Evolutionary conservation across 2,329 filamentous ascomycete genomes (phyloP).

Genomic region (Xylariales sp.): DNA sequence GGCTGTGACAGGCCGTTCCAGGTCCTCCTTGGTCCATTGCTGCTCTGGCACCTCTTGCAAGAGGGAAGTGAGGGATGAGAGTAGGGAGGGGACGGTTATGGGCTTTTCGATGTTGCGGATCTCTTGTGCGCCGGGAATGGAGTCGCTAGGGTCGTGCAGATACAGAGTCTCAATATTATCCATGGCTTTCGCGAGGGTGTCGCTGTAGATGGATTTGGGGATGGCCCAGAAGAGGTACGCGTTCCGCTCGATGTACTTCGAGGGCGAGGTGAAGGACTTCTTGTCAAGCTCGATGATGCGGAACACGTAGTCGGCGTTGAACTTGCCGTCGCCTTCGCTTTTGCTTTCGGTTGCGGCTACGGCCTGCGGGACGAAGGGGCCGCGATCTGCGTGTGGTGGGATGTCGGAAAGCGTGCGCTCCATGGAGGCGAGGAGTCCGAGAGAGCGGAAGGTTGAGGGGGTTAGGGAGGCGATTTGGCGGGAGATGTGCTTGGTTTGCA

Average conservation of each 20-base stretch:
- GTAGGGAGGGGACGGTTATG: conserved; percentile 5
- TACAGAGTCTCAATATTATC: neutral
- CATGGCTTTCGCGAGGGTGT: neutral
- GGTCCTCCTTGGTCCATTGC: conserved; percentile 15
- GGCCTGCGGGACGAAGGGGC: no score
- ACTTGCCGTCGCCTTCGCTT: neutral
- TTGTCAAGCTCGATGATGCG: conserved; percentile 16
- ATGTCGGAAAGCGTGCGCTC: neutral
- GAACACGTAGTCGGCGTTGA: conserved; percentile 15
- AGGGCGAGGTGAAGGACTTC: conserved; percentile 11
- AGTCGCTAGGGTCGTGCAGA: no score
- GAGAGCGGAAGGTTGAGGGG: conserved; percentile 4
- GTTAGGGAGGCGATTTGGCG: conserved; percentile 3
- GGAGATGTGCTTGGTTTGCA: conserved; percentile 48
- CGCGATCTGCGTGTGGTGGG: neutral
- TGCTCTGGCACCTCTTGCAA: conserved; percentile 11
- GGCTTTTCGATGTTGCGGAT: neutral
- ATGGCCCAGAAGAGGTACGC: conserved; percentile 23
- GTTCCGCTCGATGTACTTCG: conserved; percentile 16
- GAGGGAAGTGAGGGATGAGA: neutral
- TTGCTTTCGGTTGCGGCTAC: no score
- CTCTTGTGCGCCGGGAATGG: neutral
- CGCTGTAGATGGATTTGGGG: conserved; percentile 12
- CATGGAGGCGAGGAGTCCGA: conserved; percentile 7
- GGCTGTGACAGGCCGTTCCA: conserved; percentile 6